Conservation (phyloP, 345 rosid species). For the Eucalyptus pauciflora region DNA sequence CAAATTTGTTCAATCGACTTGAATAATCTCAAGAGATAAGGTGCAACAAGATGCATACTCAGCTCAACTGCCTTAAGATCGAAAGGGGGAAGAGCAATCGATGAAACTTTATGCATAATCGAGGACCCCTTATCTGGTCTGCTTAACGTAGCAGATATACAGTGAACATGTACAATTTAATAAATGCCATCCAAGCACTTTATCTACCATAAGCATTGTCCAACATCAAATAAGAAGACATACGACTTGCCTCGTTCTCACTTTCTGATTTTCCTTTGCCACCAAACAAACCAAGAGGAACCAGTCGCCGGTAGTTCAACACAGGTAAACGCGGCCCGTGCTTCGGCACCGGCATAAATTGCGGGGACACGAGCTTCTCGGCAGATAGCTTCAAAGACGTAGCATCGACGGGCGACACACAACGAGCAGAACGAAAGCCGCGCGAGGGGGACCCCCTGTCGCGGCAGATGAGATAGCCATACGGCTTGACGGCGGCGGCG, state of each 20-base stretch:
- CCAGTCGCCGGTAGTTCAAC: slow-evolving; percentile 1
- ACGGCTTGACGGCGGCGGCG: neutral
- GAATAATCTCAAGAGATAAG: neutral
- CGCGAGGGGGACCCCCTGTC: neutral
- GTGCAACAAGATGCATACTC: neutral
- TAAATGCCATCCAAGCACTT: neutral
- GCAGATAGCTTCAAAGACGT: neutral
- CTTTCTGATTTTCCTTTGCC: slow-evolving; percentile 45
- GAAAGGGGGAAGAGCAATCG: neutral
- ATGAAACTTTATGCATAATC: neutral
- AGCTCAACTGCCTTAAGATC: neutral
- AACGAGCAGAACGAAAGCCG: neutral
- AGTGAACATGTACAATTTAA: neutral
- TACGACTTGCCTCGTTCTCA: slow-evolving; percentile 21
- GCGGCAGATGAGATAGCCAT: neutral
- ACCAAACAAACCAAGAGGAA: slow-evolving; percentile 49
- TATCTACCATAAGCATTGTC: neutral
- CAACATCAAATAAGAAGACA: neutral
- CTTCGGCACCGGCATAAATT: slow-evolving; percentile 6
- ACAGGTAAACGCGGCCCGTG: neutral
- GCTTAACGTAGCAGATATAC: neutral
- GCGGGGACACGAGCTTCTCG: neutral
- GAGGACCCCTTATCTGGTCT: neutral
- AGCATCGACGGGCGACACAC: neutral
- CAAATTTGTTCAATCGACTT: neutral